A percentile compares a stretch with the other conserved stretches of the same genome.
phyloP scores from a whole-genome alignment of 768 basidiomycete genomes.

The Hydnum rufescens region DNA sequence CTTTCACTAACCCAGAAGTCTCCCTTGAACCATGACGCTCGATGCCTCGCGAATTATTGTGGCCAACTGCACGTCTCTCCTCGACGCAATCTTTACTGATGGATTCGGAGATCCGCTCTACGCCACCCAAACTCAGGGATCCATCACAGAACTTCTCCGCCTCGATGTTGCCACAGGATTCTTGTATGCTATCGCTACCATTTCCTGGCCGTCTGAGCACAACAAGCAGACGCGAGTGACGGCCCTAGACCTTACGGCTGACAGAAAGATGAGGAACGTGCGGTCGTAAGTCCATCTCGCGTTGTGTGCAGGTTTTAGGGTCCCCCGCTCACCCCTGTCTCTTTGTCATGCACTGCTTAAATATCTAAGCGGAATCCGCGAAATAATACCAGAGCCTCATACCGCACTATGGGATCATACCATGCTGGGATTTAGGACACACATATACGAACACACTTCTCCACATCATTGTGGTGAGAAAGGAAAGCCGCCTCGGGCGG shows the following conservation, averaged over 20 bases:
- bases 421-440: neutral
- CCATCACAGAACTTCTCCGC: neutral
- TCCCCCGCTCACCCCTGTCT: neutral
- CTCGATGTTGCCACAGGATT: neutral
- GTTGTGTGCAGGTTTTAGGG: too few species aligned
- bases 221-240: neutral
- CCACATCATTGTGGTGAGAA: neutral
- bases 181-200: neutral
- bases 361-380: too few species aligned
- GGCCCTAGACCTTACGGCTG: neutral
- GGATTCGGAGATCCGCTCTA: neutral
- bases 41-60: neutral
- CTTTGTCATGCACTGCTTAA: neutral
- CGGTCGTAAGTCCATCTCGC: neutral
- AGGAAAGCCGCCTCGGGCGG: neutral
- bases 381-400: neutral
- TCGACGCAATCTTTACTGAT: neutral
- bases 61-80: neutral
- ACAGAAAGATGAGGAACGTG: neutral
- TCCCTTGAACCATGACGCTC: too few species aligned
- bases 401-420: neutral
- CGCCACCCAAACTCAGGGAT: neutral
- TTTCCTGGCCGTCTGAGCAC: neutral
- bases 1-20: too few species aligned
- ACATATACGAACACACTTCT: neutral